These are phyloP conservation scores for Helianthus tuberosus DNA, from an alignment of 129 eudicot genomes.

Conservation along the genomic window DNA sequence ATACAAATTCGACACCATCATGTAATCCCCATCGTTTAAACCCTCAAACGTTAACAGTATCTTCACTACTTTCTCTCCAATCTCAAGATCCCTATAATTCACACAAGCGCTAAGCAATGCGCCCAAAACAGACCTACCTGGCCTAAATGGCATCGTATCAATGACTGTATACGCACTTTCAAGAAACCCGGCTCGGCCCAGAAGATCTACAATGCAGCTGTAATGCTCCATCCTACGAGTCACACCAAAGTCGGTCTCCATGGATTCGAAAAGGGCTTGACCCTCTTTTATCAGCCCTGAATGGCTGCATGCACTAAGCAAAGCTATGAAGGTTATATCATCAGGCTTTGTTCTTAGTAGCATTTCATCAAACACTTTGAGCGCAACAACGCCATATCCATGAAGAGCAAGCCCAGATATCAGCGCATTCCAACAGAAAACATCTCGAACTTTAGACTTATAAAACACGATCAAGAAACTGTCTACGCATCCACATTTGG, in stretches of 20 bases:
- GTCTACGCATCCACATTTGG: constrained; percentile 53
- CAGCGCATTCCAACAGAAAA: constrained; percentile 53
- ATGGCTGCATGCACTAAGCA: constrained; percentile 60
- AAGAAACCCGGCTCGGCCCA: constrained; percentile 51
- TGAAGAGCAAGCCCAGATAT: constrained; percentile 54
- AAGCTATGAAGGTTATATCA: constrained; percentile 49
- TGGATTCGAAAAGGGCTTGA: constrained; percentile 31
- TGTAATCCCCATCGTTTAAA: constrained; percentile 51
- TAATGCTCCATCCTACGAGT: constrained; percentile 47
- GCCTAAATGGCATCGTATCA: constrained; percentile 49
- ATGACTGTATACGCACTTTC: constrained; percentile 44
- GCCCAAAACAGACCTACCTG: constrained; percentile 48
- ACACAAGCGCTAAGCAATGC: constrained; percentile 67
- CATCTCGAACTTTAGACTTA: constrained; percentile 38
- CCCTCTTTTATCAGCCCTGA: constrained; percentile 53
- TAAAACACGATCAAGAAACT: constrained; percentile 49
- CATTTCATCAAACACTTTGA: constrained; percentile 43
- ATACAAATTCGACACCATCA: constrained; percentile 56
- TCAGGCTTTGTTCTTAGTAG: constrained; percentile 34
- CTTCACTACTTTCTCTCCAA: constrained; percentile 48
- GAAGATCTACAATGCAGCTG: constrained; percentile 61
- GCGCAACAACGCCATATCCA: constrained; percentile 42
- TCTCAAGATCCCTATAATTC: constrained; percentile 44
- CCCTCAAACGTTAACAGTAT: constrained; percentile 8
- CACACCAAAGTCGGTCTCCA: constrained; percentile 34